phyloP scores from a whole-genome alignment of 495 filamentous ascomycete species.

The Penicillium cosmopolitanum region DNA sequence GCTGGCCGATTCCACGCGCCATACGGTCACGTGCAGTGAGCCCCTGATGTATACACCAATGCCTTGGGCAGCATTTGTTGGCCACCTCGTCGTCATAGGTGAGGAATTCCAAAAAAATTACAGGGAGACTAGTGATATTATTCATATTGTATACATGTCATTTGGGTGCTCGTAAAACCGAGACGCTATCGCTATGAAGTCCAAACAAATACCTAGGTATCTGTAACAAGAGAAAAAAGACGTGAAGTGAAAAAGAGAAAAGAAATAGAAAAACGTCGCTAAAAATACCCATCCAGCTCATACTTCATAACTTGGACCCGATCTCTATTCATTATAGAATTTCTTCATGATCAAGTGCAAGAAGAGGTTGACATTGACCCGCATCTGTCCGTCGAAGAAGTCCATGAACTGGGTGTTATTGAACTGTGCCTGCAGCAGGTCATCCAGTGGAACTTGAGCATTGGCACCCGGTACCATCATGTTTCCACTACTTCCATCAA shows the following conservation, averaged over 20 bases:
- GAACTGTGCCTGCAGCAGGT: constrained; percentile 94
- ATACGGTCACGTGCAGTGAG: constrained; percentile 40
- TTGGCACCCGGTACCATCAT: constrained; percentile 96
- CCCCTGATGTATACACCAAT: constrained; percentile 34
- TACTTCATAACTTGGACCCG: constrained; percentile 32
- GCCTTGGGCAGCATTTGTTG: background rate
- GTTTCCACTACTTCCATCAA: constrained; percentile 89
- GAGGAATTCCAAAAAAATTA: background rate
- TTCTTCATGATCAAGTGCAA: constrained; percentile 97
- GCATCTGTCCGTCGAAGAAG: constrained; percentile 84
- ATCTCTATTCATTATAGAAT: constrained; percentile 75
- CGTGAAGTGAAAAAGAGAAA: constrained; percentile 27
- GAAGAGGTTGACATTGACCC: constrained; percentile 93
- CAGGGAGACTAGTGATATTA: background rate
- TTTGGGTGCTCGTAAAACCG: constrained; percentile 24
- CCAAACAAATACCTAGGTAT: constrained; percentile 37
- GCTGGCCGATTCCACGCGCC: constrained; percentile 41
- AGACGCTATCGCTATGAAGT: constrained; percentile 33
- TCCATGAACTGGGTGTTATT: constrained; percentile 94
- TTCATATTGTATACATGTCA: constrained; percentile 33
- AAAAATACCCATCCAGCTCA: constrained; percentile 33
- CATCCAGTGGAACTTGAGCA: constrained; percentile 87
- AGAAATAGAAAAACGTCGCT: constrained; percentile 29
- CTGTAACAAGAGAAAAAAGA: constrained; percentile 35
- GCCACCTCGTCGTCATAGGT: background rate